Percentiles rank a stretch among this genome's conserved stretches.
These are phyloP conservation scores for Fagus sylvatica DNA, from an alignment of 306 rosid genomes.

Conservation along the genomic window DNA sequence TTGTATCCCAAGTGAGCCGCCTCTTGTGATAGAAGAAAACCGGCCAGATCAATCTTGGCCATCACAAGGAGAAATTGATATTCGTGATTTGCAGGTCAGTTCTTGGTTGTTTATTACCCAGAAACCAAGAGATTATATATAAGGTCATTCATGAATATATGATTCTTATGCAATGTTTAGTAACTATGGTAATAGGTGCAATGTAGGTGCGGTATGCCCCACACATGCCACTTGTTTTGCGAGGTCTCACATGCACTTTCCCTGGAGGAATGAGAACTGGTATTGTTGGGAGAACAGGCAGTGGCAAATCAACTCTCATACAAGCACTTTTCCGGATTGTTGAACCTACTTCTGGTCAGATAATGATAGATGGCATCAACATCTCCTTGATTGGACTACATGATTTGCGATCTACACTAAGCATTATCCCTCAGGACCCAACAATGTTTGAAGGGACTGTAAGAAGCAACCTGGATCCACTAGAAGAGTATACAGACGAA, in stretches of 20 bases:
- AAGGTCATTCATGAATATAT: neutral
- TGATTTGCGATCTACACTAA: conserved; percentile 55
- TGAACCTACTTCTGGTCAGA: conserved; percentile 43
- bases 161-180: neutral
- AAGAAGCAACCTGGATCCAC: conserved; percentile 50
- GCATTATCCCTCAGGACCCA: conserved; percentile 70
- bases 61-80: conserved; percentile 62
- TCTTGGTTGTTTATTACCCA: neutral
- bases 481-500: conserved; percentile 50
- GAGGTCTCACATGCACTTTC: conserved; percentile 52
- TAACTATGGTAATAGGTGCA: conserved; percentile 1
- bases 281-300: conserved; percentile 63
- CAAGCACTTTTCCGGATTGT: conserved; percentile 50
- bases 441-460: conserved; percentile 59
- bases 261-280: conserved; percentile 48
- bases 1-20: conserved; percentile 72
- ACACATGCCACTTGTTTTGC: conserved; percentile 53
- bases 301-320: conserved; percentile 62
- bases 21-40: conserved; percentile 55
- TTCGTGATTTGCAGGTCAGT: conserved; percentile 70
- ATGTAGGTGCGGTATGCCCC: conserved; percentile 57
- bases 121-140: neutral
- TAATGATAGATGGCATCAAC: conserved; percentile 46
- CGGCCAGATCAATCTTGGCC: conserved; percentile 72
- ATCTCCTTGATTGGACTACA: conserved; percentile 51